A percentile compares a stretch with the other conserved stretches of the same genome.
Evolutionary conservation across 208 protist genomes (phyloP).

Genomic region (Tritrichomonas foetus): DNA sequence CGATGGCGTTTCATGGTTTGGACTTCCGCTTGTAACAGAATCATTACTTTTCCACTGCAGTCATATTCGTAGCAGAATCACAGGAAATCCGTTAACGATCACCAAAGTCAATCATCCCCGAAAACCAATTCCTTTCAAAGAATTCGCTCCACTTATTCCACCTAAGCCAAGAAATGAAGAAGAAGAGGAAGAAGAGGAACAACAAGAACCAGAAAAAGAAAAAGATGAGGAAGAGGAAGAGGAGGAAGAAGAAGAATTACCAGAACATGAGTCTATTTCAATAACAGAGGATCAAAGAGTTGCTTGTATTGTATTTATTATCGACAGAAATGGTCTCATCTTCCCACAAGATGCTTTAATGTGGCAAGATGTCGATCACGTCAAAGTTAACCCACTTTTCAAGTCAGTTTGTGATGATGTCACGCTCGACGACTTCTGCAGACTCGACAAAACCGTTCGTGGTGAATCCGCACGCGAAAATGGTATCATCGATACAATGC

Average conservation of each 20-base stretch:
- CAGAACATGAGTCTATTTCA: neutral
- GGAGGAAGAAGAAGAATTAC: slow-evolving; percentile 30
- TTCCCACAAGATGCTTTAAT: slow-evolving; percentile 33
- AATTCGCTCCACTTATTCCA: neutral
- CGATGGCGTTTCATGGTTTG: slow-evolving; percentile 32
- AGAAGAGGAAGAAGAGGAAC: slow-evolving; percentile 36
- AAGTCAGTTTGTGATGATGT: neutral
- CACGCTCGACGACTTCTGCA: neutral
- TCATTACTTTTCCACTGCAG: neutral
- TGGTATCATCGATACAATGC: slow-evolving; percentile 25
- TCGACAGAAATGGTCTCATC: neutral
- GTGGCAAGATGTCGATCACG: neutral
- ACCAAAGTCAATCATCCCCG: neutral
- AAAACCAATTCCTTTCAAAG: neutral
- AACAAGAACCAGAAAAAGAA: neutral
- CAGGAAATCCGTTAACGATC: neutral
- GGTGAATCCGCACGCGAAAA: neutral
- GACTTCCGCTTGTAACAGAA: slow-evolving; percentile 29
- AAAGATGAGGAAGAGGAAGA: slow-evolving; percentile 16
- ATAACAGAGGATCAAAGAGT: slow-evolving; percentile 3
- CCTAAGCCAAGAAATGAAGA: slow-evolving; percentile 13
- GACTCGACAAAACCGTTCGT: neutral
- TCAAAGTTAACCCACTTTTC: neutral
- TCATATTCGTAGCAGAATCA: neutral
- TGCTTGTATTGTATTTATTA: neutral